Percentiles rank a stretch among this genome's conserved stretches.
These are phyloP conservation scores for Phytophthora fragariae DNA, from an alignment of 352 stramenopile species.

Conservation along the genomic window DNA sequence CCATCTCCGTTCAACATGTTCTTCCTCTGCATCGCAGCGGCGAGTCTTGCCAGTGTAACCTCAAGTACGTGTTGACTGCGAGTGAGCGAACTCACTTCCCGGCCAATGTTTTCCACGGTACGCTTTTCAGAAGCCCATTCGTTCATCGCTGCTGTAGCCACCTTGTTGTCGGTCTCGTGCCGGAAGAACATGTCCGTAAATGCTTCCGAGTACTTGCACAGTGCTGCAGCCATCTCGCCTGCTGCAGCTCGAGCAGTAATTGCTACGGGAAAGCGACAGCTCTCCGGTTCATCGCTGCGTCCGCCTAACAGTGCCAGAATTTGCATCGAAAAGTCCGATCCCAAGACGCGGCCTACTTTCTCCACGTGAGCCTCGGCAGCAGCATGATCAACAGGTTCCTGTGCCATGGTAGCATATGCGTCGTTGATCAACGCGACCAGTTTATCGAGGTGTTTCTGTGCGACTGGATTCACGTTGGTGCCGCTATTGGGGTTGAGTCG, in stretches of 20 bases:
- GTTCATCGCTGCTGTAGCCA: conserved; percentile 35
- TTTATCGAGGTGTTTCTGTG: conserved; percentile 76
- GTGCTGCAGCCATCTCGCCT: conserved; percentile 43
- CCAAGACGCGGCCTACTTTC: conserved; percentile 61
- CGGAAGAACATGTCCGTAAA: conserved; percentile 63
- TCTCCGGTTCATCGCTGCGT: conserved; percentile 40
- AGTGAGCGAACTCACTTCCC: conserved; percentile 52
- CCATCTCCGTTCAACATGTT: not conserved
- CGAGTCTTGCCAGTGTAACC: conserved; percentile 33
- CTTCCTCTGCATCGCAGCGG: conserved; percentile 31
- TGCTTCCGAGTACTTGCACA: conserved; percentile 65
- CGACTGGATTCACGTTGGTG: conserved; percentile 52
- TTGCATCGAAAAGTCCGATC: conserved; percentile 75
- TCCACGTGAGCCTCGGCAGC: conserved; percentile 56
- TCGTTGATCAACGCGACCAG: conserved; percentile 73
- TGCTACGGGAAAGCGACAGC: conserved; percentile 38
- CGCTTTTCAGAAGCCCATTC: conserved; percentile 46
- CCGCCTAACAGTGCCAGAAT: conserved; percentile 57
- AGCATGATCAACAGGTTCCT: conserved; percentile 65
- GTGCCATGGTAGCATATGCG: conserved; percentile 65
- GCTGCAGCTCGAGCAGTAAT: conserved; percentile 37
- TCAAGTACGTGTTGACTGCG: conserved; percentile 57
- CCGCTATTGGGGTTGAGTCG: conserved; percentile 41
- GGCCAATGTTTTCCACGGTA: conserved; percentile 50
- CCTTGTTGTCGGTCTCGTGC: conserved; percentile 35